phyloP scores from a whole-genome alignment of 1,284 basidiomycete species.

The Cutaneotrichosporon cutaneum region DNA sequence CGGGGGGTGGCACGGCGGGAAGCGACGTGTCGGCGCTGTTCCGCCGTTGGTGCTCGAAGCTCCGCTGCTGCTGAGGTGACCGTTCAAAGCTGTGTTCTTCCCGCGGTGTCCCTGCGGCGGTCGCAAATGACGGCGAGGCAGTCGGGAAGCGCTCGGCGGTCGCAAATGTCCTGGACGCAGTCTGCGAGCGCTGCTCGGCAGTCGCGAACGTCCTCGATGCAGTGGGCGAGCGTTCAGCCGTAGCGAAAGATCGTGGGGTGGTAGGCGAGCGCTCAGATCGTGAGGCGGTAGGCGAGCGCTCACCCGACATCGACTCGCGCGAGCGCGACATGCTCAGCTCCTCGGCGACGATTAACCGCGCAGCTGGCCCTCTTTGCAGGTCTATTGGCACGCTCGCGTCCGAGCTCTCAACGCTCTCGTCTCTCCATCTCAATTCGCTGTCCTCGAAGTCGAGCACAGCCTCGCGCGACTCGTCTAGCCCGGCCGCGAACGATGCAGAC shows the following conservation, averaged over 20 bases:
- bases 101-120: neutral
- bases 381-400: constrained; percentile 12
- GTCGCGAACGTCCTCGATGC: neutral
- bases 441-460: constrained; percentile 43
- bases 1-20: constrained; percentile 35
- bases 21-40: constrained; percentile 21
- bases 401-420: constrained; percentile 14
- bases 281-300: neutral
- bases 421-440: constrained; percentile 21
- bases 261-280: neutral
- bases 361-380: constrained; percentile 9
- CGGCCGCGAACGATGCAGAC: constrained; percentile 33
- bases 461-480: constrained; percentile 24
- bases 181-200: neutral
- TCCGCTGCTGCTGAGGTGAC: neutral
- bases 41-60: constrained; percentile 1
- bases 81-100: neutral
- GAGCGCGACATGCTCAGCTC: constrained; percentile 10
- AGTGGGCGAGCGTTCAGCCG: neutral
- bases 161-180: neutral
- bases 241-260: neutral
- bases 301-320: neutral
- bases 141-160: neutral
- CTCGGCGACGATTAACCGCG: constrained; percentile 15
- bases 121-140: neutral